These are phyloP conservation scores for Neurospora sp. DNA, from an alignment of 495 filamentous ascomycete genomes.

Conservation along the genomic window DNA sequence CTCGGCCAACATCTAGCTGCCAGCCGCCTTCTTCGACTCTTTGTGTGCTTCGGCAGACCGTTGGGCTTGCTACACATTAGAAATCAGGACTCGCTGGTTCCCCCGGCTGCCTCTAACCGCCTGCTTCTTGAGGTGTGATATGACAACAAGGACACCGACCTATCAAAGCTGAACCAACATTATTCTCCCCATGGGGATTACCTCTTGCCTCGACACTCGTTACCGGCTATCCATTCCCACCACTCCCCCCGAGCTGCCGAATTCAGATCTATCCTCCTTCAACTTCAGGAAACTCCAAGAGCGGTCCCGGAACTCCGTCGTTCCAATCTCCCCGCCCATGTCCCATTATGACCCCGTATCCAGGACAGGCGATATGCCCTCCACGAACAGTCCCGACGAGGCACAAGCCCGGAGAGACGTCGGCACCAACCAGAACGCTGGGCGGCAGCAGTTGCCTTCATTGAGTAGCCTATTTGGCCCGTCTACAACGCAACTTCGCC, in stretches of 20 bases:
- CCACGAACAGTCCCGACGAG: conserved; percentile 25
- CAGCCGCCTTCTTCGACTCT: conserved; percentile 11
- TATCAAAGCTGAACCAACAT: conserved; percentile 5
- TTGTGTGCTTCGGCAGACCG: conserved; percentile 8
- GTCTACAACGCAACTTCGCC: conserved; percentile 23
- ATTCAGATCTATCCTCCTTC: conserved; percentile 31
- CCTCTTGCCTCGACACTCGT: conserved; percentile 33
- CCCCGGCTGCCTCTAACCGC: background rate
- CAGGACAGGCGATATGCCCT: conserved; percentile 32
- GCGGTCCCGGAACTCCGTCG: conserved; percentile 24
- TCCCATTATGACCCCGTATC: conserved; percentile 40
- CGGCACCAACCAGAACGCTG: conserved; percentile 12
- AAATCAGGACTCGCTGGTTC: background rate
- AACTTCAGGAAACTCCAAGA: conserved; percentile 30
- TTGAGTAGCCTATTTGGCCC: conserved; percentile 45
- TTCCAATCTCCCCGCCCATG: conserved; percentile 39
- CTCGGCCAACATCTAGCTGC: conserved; percentile 25
- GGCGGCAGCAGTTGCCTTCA: conserved; percentile 41
- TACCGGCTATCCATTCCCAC: conserved; percentile 31
- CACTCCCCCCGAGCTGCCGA: conserved; percentile 35
- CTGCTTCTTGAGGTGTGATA: conserved; percentile 7
- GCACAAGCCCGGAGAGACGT: conserved; percentile 23
- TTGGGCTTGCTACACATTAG: background rate
- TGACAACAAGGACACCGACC: conserved; percentile 12
- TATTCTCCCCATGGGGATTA: conserved; percentile 42